Conservation (phyloP, 768 basidiomycete species). For the Panus rudis region DNA sequence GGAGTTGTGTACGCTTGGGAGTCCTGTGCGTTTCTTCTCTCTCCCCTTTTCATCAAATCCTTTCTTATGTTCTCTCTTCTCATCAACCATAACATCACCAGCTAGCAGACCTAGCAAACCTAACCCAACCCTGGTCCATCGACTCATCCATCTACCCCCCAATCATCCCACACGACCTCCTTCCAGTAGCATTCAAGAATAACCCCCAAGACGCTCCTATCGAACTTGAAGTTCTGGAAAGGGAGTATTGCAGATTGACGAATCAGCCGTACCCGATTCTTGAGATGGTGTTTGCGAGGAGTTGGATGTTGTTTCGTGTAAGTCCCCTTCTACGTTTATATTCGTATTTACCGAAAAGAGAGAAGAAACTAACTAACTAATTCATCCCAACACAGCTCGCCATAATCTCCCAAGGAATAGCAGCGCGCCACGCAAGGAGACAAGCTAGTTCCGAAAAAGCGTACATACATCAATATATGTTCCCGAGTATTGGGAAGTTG, state of each 20-base stretch:
- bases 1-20: slow-evolving; percentile 95
- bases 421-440: slow-evolving; percentile 75
- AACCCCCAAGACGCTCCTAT: slow-evolving; percentile 50
- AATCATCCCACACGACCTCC: slow-evolving; percentile 6
- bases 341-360: slow-evolving; percentile 4
- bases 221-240: slow-evolving; percentile 64
- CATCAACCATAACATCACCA: too few species aligned
- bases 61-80: too few species aligned
- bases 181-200: slow-evolving; percentile 61
- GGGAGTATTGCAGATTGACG: slow-evolving; percentile 69
- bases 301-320: slow-evolving; percentile 83
- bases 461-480: slow-evolving; percentile 33
- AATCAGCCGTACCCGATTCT: slow-evolving; percentile 65
- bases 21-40: slow-evolving; percentile 48
- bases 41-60: slow-evolving; percentile 19
- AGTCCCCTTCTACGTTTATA: slow-evolving; percentile 11
- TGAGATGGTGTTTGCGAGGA: slow-evolving; percentile 74
- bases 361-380: not conserved
- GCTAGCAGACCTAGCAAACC: slow-evolving; percentile 86
- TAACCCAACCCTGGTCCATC: slow-evolving; percentile 79
- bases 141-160: slow-evolving; percentile 32
- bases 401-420: slow-evolving; percentile 85
- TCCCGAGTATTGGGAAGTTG: slow-evolving; percentile 57
- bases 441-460: slow-evolving; percentile 89
- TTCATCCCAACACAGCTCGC: slow-evolving; percentile 40